Base-by-base conservation (phyloP, 2,329 filamentous ascomycete species). In the Penicillium brasilianum region DNA sequence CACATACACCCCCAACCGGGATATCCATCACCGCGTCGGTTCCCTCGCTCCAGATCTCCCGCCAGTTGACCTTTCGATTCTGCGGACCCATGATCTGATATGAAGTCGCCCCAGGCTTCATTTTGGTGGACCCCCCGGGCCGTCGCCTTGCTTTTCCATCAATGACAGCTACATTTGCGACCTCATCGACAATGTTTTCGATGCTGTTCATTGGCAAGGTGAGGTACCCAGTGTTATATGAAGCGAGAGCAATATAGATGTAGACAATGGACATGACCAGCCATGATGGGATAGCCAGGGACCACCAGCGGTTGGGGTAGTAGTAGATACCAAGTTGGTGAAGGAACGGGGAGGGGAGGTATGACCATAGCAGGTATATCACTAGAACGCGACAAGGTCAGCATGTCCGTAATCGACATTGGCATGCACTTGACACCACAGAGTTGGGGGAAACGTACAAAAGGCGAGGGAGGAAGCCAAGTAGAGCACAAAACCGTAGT, bases 1-100 rank as follows among this genome's bases (percentile, higher is more conserved):
- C 93, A 73, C 94, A 98, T 1, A 98, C 94, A 0, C 94, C 95
- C 10, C 93, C 93, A 66, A 98, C 85, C 8, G 95, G 95, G 52
- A 99, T 89, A 79, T 99, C 95, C 91, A 99, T 91, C 8, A 98
- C 95, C 1, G 93, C 95, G 82, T 99, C 95, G 0, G 95, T 99
- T 18, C 95, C 93, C 69, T 91, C 88, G 71, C 88, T 93, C 95
- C 95, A 99, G 18, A 96, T 84, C 60, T 83, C 85, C 71, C 84
- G 88, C 94, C 95, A 98, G 72, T 92, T 85, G 66, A 85, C 77
- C 69, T 75, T 69, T 62, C 76, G 70, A 64, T 77, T 78, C 59
- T 78, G 76, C n/a, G 75, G 70, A 1, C 76, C 76, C 76, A 79
- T 78, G 30, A 77, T 76, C 54, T 79, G 76, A 36, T 72, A 77